These are phyloP conservation scores for Micromonas commoda DNA, from an alignment of 139 green algal genomes.

Conservation along the genomic window DNA sequence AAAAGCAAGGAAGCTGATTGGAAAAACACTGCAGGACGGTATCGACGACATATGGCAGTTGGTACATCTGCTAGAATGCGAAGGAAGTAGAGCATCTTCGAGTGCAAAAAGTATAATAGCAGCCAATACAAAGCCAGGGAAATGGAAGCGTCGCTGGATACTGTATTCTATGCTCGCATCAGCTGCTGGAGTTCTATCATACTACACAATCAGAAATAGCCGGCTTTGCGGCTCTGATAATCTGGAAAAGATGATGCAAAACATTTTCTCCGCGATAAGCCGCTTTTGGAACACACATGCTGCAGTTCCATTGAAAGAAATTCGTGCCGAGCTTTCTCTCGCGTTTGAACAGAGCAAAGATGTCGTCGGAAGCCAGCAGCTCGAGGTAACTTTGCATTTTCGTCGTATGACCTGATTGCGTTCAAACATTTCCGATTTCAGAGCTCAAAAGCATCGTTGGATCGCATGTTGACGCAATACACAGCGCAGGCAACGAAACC, in stretches of 20 bases:
- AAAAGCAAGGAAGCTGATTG: not conserved
- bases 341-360: not conserved
- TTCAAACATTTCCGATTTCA: not conserved
- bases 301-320: constrained; percentile 4
- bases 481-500: constrained; percentile 1
- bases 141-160: constrained; percentile 9
- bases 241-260: constrained; percentile 2
- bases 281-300: too few species aligned
- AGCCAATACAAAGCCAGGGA: not conserved
- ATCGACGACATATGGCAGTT: not conserved
- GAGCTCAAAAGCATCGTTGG: constrained; percentile 5
- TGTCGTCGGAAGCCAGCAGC: not conserved
- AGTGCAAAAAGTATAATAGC: not conserved
- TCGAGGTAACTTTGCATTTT: not conserved
- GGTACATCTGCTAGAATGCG: not conserved
- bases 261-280: too few species aligned
- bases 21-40: not conserved
- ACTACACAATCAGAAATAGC: not conserved
- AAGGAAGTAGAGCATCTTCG: not conserved
- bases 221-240: not conserved
- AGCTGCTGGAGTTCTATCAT: not conserved
- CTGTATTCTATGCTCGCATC: not conserved
- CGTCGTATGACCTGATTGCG: not conserved
- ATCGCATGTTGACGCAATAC: constrained; percentile 16
- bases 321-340: not conserved